A percentile compares a stretch with the other conserved stretches of the same genome.
These are phyloP conservation scores for Mycena rosella DNA, from an alignment of 768 basidiomycete genomes.

Conservation along the genomic window DNA sequence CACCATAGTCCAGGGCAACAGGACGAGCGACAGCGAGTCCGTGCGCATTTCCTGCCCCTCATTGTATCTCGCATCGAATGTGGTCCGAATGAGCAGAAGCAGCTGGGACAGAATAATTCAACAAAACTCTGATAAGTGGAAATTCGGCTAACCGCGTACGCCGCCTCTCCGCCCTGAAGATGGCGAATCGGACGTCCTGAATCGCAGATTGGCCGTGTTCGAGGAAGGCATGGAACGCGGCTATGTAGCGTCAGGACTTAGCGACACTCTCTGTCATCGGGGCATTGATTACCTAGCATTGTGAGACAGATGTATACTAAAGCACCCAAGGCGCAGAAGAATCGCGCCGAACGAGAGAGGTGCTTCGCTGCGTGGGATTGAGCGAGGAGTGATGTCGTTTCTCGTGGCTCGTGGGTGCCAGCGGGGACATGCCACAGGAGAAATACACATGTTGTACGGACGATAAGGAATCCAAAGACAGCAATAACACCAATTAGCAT, in stretches of 20 bases:
- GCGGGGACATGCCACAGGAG: background rate
- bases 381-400: conserved; percentile 1
- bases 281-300: background rate
- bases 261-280: background rate
- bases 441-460: background rate
- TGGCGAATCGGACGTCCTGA: too few species aligned
- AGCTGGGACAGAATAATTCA: background rate
- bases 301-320: background rate
- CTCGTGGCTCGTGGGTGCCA: background rate
- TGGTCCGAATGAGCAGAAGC: too few species aligned
- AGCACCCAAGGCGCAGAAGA: background rate
- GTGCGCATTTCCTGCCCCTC: too few species aligned
- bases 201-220: too few species aligned
- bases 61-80: too few species aligned
- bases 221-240: background rate
- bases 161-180: too few species aligned
- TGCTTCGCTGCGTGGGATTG: background rate
- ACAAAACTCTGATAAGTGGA: background rate
- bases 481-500: background rate
- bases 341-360: background rate
- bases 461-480: background rate
- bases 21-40: too few species aligned
- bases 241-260: background rate
- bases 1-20: too few species aligned
- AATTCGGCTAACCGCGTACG: background rate